A percentile compares a stretch with the other conserved stretches of the same genome.
Evolutionary conservation across 805 yeast genomes (phyloP).

Genomic region (Lipomyces sp.): DNA sequence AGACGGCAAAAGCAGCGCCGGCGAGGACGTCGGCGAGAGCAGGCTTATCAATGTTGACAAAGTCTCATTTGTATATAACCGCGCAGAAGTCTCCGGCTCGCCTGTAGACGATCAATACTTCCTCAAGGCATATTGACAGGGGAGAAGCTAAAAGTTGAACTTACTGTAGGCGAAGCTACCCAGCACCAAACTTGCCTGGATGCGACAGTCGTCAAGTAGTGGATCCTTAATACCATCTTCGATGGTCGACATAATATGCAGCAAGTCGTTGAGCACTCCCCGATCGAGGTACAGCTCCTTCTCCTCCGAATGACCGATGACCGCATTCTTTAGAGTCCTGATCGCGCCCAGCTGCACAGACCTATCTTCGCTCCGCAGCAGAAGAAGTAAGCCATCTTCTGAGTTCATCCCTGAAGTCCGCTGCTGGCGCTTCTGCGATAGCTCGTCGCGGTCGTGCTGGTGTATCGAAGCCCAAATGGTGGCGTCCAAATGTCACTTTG

Average conservation of each 20-base stretch:
- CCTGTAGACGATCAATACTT: constrained; percentile 4
- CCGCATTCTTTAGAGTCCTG: constrained; percentile 33
- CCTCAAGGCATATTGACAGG: background rate
- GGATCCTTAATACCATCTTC: constrained; percentile 9
- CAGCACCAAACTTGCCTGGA: constrained; percentile 33
- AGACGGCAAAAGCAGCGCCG: constrained; percentile 12
- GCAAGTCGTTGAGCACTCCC: constrained; percentile 29
- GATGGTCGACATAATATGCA: constrained; percentile 30
- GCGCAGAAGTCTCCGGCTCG: constrained; percentile 20
- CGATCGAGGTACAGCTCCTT: constrained; percentile 32
- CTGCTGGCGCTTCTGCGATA: too few relatives aligned
- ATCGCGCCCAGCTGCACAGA: constrained; percentile 27
- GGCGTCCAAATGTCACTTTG: too few relatives aligned
- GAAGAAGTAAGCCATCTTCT: constrained; percentile 19
- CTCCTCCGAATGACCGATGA: constrained; percentile 39
- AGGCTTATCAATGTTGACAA: constrained; percentile 12
- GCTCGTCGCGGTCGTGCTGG: too few relatives aligned
- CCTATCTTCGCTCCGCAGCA: constrained; percentile 13
- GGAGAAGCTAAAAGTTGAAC: constrained; percentile 1
- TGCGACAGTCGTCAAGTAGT: constrained; percentile 16
- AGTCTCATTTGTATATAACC: constrained; percentile 5
- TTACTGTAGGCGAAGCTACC: constrained; percentile 37
- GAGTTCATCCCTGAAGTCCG: too few relatives aligned
- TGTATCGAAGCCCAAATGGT: too few relatives aligned
- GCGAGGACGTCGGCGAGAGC: constrained; percentile 8